Evolutionary conservation across 2,329 filamentous ascomycete genomes (phyloP).

Genomic region (Apiospora koreana): DNA sequence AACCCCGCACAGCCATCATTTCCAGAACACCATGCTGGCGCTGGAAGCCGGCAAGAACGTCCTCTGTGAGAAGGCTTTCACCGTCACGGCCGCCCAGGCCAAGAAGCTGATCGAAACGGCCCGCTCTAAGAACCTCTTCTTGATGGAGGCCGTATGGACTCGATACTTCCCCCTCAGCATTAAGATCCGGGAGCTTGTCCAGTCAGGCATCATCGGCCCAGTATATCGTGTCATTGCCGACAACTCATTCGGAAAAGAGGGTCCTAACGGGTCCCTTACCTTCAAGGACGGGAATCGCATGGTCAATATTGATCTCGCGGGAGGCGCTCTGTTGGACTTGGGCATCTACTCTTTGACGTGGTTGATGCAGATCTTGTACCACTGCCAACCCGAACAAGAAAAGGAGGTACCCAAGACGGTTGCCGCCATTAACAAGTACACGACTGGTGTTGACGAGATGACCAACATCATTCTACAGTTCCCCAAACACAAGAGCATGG

Average conservation of each 20-base stretch:
- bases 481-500: slow-evolving; percentile 67
- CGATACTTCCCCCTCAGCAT: slow-evolving; percentile 84
- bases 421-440: slow-evolving; percentile 71
- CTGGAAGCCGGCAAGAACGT: slow-evolving; percentile 84
- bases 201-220: slow-evolving; percentile 55
- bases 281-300: slow-evolving; percentile 70
- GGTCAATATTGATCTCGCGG: slow-evolving; percentile 79
- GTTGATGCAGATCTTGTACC: slow-evolving; percentile 88
- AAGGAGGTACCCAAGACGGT: slow-evolving; percentile 70
- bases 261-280: slow-evolving; percentile 56
- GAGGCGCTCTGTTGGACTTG: slow-evolving; percentile 79
- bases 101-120: slow-evolving; percentile 73
- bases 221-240: slow-evolving; percentile 63
- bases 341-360: slow-evolving; percentile 89
- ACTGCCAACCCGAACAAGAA: slow-evolving; percentile 67
- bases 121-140: slow-evolving; percentile 69
- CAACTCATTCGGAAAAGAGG: slow-evolving; percentile 61
- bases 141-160: slow-evolving; percentile 92
- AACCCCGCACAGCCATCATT: slow-evolving; percentile 90
- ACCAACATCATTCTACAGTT: slow-evolving; percentile 80
- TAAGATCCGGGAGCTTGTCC: slow-evolving; percentile 67
- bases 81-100: slow-evolving; percentile 77
- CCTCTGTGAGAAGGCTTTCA: slow-evolving; percentile 88
- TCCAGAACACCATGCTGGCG: slow-evolving; percentile 85
- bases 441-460: slow-evolving; percentile 74